A percentile compares a stretch with the other conserved stretches of the same genome.
Evolutionary conservation across 2,329 filamentous ascomycete species (phyloP).

Genomic region (Trichoderma simmonsii): DNA sequence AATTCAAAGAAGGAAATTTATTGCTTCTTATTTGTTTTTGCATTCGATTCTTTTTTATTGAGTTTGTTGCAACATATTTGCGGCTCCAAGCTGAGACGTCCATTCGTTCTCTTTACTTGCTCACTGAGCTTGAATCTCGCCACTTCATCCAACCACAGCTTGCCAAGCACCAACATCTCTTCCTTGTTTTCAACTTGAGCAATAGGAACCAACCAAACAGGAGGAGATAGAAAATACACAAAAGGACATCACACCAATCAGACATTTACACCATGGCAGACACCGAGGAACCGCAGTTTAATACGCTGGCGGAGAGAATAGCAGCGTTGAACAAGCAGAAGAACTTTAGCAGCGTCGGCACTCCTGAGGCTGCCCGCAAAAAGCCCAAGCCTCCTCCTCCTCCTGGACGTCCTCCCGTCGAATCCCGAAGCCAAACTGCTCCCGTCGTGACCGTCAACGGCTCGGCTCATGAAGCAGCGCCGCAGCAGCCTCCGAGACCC

Average conservation of each 20-base stretch:
- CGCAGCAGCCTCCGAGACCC: constrained; percentile 40
- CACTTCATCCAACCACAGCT: neutral
- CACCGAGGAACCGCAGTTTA: constrained; percentile 59
- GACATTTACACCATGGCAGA: constrained; percentile 51
- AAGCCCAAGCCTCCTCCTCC: constrained; percentile 35
- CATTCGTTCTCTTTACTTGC: neutral
- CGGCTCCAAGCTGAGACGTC: neutral
- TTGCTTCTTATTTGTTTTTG: neutral
- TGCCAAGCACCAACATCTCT: neutral
- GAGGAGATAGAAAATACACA: neutral
- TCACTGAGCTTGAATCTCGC: neutral
- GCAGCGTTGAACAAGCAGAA: constrained; percentile 61
- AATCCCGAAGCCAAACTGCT: constrained; percentile 35
- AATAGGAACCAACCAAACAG: neutral
- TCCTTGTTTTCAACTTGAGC: neutral
- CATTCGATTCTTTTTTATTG: neutral
- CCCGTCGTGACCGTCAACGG: constrained; percentile 30
- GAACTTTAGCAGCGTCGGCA: constrained; percentile 44
- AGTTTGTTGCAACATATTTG: neutral
- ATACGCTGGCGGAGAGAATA: constrained; percentile 59
- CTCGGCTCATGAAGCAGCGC: constrained; percentile 30
- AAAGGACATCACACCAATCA: neutral
- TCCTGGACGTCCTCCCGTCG: constrained; percentile 37
- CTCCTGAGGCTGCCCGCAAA: constrained; percentile 41
- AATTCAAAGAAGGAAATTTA: neutral